Evolutionary conservation across 441 rosid genomes (phyloP), one percentile per base, ranked within the genome.

Genomic region (Croton setiger): DNA sequence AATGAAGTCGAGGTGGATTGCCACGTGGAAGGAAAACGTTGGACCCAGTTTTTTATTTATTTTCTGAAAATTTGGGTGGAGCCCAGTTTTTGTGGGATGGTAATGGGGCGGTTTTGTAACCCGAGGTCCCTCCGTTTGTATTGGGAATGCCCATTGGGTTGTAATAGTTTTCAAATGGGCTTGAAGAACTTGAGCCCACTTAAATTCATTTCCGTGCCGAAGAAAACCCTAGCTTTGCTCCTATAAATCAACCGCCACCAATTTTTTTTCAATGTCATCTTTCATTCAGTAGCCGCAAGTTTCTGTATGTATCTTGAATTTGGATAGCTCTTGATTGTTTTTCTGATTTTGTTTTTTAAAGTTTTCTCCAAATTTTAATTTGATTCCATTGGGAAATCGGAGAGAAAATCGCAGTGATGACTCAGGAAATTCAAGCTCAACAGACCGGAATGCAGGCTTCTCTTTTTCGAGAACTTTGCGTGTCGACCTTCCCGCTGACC

Each of bases 401-500:
- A 53, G 59, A 21, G 59, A 18, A 70, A 79, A 71, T 78, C 76
- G 89, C 89, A 0, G 74, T 85, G 97, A 91, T 37, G 97, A 91
- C 89, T 83, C 82, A 77, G 76, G 79, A 76, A 71, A 69, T 87
- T 89, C 97, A 89, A 91, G 97, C 96, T 91, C 96, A 89, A 91
- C 96, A 91, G 96, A 89, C 92, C 92, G 89, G 93, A 91, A 85
- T 80, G 77, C 86, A 82, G 79, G 84, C 72, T 75, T 77, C 77
- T 79, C 79, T 54, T 72, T 39, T 21, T 15, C 62, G 64, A 74
- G 79, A 68, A 58, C 44, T 85, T 77, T 88, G 87, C 88, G 87
- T 88, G 97, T 87, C 95, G 93, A 91, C 68, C 4, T 68, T 72
- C 92, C 94, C 93, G 89, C 93, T 85, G 93, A 91, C 76, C 97